Conservation (phyloP, 306 rosid species). For the Quercus alba region DNA sequence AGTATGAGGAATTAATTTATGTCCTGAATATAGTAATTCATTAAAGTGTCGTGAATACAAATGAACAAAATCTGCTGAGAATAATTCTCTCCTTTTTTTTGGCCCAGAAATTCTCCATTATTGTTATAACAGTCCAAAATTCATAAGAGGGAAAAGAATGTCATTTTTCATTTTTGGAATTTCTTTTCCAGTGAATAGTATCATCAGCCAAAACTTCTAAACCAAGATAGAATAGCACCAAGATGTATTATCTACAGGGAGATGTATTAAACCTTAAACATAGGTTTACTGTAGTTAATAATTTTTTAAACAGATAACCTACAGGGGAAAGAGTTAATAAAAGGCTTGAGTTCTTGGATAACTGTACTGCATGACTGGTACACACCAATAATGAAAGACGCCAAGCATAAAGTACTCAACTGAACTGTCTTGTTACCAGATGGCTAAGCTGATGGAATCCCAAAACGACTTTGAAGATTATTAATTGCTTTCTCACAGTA, state of each 20-base stretch:
- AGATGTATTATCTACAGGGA: no score
- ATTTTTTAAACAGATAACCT: not conserved
- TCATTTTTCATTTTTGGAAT: no score
- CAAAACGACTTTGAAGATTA: conserved; percentile 58
- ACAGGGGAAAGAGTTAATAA: not conserved
- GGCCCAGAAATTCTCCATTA: no score
- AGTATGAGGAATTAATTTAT: not conserved
- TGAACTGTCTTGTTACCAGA: not conserved
- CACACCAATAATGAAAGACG: conserved; percentile 1
- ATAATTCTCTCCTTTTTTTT: no score
- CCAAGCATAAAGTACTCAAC: conserved; percentile 27
- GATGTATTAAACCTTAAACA: not conserved
- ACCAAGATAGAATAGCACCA: no score
- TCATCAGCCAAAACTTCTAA: no score
- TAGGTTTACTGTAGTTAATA: not conserved
- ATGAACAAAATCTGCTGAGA: no score
- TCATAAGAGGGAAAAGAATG: no score
- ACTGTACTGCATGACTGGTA: not conserved
- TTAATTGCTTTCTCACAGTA: conserved; percentile 69
- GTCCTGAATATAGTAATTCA: not conserved
- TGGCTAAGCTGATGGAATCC: conserved; percentile 52
- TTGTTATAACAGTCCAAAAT: no score
- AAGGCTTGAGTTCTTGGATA: not conserved
- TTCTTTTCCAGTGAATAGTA: no score
- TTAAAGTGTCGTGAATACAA: not conserved